Percentiles rank a stretch among this genome's conserved stretches.
Conservation (phyloP, 2,329 filamentous ascomycete species). For the Gaeumannomyces sp. region DNA sequence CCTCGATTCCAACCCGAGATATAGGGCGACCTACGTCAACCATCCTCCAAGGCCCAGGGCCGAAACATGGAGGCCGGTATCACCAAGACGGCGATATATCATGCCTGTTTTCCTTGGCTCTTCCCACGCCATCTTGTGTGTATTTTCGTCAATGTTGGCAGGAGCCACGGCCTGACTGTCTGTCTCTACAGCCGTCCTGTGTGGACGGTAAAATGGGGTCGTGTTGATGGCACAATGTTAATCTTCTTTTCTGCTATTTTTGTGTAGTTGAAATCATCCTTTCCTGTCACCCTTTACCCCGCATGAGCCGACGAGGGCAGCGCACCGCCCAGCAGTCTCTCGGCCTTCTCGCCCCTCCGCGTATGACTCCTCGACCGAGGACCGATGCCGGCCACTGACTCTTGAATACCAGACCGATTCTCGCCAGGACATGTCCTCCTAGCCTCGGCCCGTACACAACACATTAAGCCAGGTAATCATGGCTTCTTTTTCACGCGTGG, state of each 20-base stretch:
- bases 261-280: not conserved
- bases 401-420: not conserved
- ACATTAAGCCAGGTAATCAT: no score
- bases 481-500: no score
- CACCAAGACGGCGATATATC: slow-evolving; percentile 35
- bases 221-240: not conserved
- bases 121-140: slow-evolving; percentile 32
- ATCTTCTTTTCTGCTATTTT: not conserved
- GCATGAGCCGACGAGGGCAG: not conserved
- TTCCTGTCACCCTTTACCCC: not conserved
- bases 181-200: no score
- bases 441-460: no score
- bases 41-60: slow-evolving; percentile 59
- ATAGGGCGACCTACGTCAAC: slow-evolving; percentile 3
- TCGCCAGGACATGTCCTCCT: not conserved
- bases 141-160: not conserved
- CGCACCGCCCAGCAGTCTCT: not conserved
- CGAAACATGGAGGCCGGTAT: slow-evolving; percentile 60
- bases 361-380: not conserved
- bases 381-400: not conserved
- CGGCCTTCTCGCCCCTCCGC: not conserved
- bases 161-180: no score
- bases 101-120: slow-evolving; percentile 39
- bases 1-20: not conserved
- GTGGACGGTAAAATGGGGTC: not conserved